Base-by-base conservation (phyloP, 805 yeast species). In the Lipomyces mesembrius region DNA sequence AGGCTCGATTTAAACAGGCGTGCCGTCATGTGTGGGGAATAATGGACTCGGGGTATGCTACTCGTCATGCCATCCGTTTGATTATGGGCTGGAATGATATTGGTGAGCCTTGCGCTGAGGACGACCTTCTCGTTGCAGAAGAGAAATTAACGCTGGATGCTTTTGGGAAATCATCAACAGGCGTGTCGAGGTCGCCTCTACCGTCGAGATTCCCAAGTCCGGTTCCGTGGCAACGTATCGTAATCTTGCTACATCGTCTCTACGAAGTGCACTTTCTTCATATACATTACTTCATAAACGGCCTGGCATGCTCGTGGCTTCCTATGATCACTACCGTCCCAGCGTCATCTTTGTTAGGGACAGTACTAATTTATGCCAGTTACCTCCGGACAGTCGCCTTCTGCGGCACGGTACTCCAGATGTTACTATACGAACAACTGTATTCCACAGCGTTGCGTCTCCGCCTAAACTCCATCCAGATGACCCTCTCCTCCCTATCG, bases 1-100 rank as follows among this genome's bases (percentile, higher is more conserved):
- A 17, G 8, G 73, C 73, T 12, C 62, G 73, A 32, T 71, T 57
- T 43, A 55, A 29, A 49, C 73, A 71, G 61, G 73, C 73, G 2
- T 57, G 72, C 37, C 62, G 73, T 17, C 73, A 71, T 60, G 66
- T 70, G 72, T 71, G 73, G 73, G 73, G 73, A 14, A 64, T 63
- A 39, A 49, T 71, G 14, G 73, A 71, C 27, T 62, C 73, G 2
- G 73, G 73, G 5, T 71, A 70, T 56, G 67, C 70, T n/a, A 60
- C 66, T 20, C 60, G 66, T 8, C 57, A 46, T 35, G 51, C 70
- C 17, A 17, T 57, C 43, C 11, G 46, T 53, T 11, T 59, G 53
- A 20, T 58, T 22, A 43, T 14, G 9, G 20, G 55, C 34, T 7
- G 34, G 5, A n/a, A 14, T 7, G 34, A 25, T 2, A 6, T 20